These are phyloP conservation scores for Pyrenophora teres DNA, from an alignment of 2,329 filamentous ascomycete species.

Conservation along the genomic window DNA sequence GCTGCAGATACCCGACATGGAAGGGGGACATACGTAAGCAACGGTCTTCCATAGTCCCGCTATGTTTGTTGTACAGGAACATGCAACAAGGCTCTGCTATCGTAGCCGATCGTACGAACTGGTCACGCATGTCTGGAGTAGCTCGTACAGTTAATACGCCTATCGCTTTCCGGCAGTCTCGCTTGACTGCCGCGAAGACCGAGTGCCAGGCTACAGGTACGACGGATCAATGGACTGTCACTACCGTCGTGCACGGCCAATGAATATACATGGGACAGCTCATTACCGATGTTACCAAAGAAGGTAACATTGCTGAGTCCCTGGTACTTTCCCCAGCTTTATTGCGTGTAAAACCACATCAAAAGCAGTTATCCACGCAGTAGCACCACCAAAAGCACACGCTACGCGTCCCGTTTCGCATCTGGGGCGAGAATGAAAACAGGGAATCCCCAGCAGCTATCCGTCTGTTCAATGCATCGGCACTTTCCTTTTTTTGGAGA, in stretches of 20 bases:
- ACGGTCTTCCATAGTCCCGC: not conserved
- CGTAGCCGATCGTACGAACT: not conserved
- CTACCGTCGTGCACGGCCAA: not conserved
- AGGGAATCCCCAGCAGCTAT: too few species aligned
- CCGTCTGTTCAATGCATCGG: too few species aligned
- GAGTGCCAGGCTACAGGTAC: slow-evolving; percentile 2
- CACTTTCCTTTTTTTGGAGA: too few species aligned
- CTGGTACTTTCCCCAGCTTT: too few species aligned
- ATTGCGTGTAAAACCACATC: too few species aligned
- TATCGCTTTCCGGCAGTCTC: not conserved
- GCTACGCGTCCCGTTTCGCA: too few species aligned
- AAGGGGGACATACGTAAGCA: slow-evolving; percentile 9
- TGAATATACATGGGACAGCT: too few species aligned
- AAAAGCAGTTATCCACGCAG: too few species aligned
- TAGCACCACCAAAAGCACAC: too few species aligned
- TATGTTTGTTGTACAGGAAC: not conserved
- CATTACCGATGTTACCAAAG: too few species aligned
- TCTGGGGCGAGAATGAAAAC: too few species aligned
- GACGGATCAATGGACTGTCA: not conserved
- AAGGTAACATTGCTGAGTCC: too few species aligned
- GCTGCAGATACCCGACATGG: slow-evolving; percentile 17
- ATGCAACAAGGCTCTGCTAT: slow-evolving; percentile 10
- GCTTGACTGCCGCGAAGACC: not conserved
- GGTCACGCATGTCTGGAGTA: not conserved
- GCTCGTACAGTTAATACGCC: not conserved